Conservation (phyloP, 73 alveolate species). For the Stentor coeruleus region DNA sequence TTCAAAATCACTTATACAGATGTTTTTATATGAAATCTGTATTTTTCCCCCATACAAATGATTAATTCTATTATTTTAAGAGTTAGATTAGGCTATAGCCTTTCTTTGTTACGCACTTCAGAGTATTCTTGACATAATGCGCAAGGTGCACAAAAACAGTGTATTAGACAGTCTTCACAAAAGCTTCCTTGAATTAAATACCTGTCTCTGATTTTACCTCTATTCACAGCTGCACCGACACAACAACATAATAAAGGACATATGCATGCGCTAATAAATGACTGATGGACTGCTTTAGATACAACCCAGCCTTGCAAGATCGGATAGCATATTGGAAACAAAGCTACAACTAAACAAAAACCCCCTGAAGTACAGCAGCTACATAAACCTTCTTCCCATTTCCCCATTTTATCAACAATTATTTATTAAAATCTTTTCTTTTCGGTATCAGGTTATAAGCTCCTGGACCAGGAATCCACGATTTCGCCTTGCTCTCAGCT, state of each 20-base stretch:
- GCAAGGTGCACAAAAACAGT: constrained; percentile 20
- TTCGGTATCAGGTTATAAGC: not conserved
- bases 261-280: not conserved
- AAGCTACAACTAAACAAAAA: not conserved
- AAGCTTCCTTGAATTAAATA: constrained; percentile 18
- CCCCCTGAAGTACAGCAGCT: not conserved
- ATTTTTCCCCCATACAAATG: too few relatives aligned
- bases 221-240: constrained; percentile 25
- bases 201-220: constrained; percentile 26
- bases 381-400: constrained; percentile 22
- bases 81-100: not conserved
- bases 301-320: not conserved
- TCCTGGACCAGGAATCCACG: not conserved
- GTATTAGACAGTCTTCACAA: constrained; percentile 25
- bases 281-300: not conserved
- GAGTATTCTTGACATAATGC: constrained; percentile 25
- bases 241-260: not conserved
- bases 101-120: constrained; percentile 21
- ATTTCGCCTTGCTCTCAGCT: not conserved
- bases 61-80: too few relatives aligned
- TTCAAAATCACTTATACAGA: too few relatives aligned
- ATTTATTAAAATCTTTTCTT: too few relatives aligned
- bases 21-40: too few relatives aligned
- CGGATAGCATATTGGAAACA: not conserved
- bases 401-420: constrained; percentile 2